Conservation (phyloP, 352 stramenopile genomes). For the Phytophthora capsici region DNA sequence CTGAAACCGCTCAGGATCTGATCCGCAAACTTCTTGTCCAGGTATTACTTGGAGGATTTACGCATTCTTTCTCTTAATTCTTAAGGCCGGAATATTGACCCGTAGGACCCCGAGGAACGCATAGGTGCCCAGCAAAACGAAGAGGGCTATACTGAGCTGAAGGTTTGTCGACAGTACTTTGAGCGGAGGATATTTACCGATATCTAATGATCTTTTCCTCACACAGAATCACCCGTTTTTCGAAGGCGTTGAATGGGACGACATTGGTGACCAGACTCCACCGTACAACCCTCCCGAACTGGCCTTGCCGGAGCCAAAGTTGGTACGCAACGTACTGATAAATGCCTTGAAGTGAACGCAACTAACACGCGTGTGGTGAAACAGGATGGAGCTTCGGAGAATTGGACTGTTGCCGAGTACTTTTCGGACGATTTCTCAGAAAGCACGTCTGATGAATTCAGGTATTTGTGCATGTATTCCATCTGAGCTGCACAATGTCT, state of each 20-base stretch:
- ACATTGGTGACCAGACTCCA: conserved; percentile 53
- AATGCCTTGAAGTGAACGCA: neutral
- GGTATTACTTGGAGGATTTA: conserved; percentile 20
- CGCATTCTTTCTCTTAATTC: neutral
- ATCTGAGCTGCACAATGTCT: neutral
- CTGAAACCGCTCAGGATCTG: conserved; percentile 70
- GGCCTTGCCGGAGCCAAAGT: conserved; percentile 63
- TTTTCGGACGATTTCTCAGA: conserved; percentile 85
- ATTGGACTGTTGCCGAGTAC: conserved; percentile 85
- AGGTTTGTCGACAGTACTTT: conserved; percentile 40
- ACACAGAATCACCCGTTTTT: conserved; percentile 81
- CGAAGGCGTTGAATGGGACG: conserved; percentile 76
- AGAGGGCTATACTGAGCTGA: conserved; percentile 70
- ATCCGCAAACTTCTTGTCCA: conserved; percentile 82
- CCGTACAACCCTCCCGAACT: conserved; percentile 67
- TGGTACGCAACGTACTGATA: conserved; percentile 33
- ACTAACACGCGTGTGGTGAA: conserved; percentile 10
- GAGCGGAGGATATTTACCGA: neutral
- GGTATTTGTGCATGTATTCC: conserved; percentile 22
- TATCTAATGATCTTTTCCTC: conserved; percentile 10
- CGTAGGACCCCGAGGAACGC: conserved; percentile 60
- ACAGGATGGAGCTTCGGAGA: conserved; percentile 74
- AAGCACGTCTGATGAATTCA: conserved; percentile 72
- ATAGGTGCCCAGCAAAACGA: conserved; percentile 76
- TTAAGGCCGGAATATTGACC: neutral